Evolutionary conservation across 2,329 filamentous ascomycete species (phyloP).

Genomic region (Geoglossum cookeanum): DNA sequence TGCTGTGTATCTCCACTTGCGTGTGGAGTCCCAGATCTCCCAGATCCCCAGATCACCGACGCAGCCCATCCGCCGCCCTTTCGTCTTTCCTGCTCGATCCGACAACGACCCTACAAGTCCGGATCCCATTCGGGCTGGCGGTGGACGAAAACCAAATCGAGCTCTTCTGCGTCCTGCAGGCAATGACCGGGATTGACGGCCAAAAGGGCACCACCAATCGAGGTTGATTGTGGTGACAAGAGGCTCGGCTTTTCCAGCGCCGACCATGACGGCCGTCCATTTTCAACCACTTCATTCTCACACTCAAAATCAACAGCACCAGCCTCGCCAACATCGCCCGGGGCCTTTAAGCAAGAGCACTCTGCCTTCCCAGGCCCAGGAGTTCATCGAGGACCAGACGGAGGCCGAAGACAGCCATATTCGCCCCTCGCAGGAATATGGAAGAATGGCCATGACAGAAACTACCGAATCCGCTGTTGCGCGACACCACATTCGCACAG

Average conservation of each 20-base stretch:
- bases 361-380: neutral
- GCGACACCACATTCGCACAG: neutral
- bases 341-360: neutral
- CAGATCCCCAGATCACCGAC: neutral
- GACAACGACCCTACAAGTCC: neutral
- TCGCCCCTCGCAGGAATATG: neutral
- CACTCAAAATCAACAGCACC: neutral
- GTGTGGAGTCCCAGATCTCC: neutral
- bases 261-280: slow-evolving; percentile 2
- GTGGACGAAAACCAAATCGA: neutral
- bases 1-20: neutral
- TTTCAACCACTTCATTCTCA: neutral
- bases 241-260: neutral
- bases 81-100: neutral
- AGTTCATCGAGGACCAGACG: neutral
- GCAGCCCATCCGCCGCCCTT: neutral
- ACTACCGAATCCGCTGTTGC: neutral
- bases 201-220: slow-evolving; percentile 2
- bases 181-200: neutral
- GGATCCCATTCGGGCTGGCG: slow-evolving; percentile 1
- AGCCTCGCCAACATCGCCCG: neutral
- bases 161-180: neutral
- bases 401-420: neutral
- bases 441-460: neutral
- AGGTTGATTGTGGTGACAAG: neutral